Conservation (phyloP, 805 yeast species). For the Pichia insulana region DNA sequence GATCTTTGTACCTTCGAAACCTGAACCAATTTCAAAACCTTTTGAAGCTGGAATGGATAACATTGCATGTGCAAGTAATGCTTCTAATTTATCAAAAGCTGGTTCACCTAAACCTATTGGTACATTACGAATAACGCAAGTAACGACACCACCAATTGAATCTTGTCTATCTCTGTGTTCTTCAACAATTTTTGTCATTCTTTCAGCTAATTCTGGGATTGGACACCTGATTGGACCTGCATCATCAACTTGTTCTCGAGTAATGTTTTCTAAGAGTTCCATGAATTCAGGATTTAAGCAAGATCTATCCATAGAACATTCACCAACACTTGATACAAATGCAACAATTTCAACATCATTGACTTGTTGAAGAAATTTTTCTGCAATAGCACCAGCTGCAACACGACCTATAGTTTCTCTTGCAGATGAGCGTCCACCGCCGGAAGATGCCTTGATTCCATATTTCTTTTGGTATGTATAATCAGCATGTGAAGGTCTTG, state of each 20-base stretch:
- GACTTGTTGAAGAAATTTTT: constrained; percentile 70
- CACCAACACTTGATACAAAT: constrained; percentile 90
- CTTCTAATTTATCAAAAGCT: constrained; percentile 93
- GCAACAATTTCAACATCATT: constrained; percentile 91
- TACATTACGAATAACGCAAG: constrained; percentile 90
- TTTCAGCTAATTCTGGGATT: constrained; percentile 55
- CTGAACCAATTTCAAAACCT: constrained; percentile 97
- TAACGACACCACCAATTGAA: constrained; percentile 96
- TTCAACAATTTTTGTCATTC: constrained; percentile 83
- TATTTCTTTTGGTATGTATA: constrained; percentile 86
- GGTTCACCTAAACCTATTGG: constrained; percentile 99
- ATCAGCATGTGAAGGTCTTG: constrained; percentile 98
- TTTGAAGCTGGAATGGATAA: constrained; percentile 95
- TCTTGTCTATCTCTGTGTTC: constrained; percentile 77
- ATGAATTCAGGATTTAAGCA: constrained; percentile 58
- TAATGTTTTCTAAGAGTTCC: constrained; percentile 59
- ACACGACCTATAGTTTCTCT: constrained; percentile 98
- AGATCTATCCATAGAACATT: constrained; percentile 65
- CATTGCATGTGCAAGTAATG: constrained; percentile 95
- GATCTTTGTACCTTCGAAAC: constrained; percentile 80
- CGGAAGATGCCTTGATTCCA: constrained; percentile 88
- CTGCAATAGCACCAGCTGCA: constrained; percentile 98
- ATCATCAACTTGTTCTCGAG: constrained; percentile 82
- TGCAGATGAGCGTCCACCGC: constrained; percentile 96
- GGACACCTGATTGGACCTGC: constrained; percentile 94